These are phyloP conservation scores for Ophiostoma quercus DNA, from an alignment of 2,329 filamentous ascomycete species.

Conservation along the genomic window DNA sequence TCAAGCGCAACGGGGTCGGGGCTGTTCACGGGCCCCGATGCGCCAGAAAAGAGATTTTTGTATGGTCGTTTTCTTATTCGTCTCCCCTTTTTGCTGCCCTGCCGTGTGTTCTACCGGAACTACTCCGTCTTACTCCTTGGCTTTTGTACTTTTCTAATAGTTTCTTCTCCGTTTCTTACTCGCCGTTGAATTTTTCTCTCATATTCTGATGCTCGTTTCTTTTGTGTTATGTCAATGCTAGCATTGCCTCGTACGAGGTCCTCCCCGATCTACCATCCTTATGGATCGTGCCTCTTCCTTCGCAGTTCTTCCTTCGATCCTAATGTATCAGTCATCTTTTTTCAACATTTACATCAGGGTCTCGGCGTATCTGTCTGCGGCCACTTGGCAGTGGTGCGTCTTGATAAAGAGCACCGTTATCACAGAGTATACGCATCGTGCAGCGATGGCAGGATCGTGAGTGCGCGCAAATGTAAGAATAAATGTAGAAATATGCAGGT, in stretches of 20 bases:
- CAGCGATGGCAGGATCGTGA: neutral
- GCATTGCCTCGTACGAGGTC: neutral
- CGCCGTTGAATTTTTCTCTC: neutral
- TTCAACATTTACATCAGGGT: neutral
- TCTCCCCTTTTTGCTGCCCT: neutral
- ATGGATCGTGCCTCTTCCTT: too few relatives aligned
- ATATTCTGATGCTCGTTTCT: neutral
- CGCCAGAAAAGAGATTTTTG: neutral
- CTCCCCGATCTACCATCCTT: too few relatives aligned
- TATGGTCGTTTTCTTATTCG: slow-evolving; percentile 5
- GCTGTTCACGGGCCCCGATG: neutral
- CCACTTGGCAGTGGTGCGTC: neutral
- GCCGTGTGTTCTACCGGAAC: neutral
- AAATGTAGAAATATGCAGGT: neutral
- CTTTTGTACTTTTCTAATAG: neutral
- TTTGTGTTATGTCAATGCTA: neutral
- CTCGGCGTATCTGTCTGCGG: neutral
- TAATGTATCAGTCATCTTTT: neutral
- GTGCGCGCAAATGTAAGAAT: neutral
- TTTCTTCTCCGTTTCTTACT: neutral
- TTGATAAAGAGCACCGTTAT: neutral
- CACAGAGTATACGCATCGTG: neutral
- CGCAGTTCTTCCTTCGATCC: neutral
- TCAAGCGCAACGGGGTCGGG: neutral
- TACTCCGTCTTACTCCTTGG: neutral